Base-by-base conservation (phyloP, 495 filamentous ascomycete species). In the Aspergillus wentii region DNA sequence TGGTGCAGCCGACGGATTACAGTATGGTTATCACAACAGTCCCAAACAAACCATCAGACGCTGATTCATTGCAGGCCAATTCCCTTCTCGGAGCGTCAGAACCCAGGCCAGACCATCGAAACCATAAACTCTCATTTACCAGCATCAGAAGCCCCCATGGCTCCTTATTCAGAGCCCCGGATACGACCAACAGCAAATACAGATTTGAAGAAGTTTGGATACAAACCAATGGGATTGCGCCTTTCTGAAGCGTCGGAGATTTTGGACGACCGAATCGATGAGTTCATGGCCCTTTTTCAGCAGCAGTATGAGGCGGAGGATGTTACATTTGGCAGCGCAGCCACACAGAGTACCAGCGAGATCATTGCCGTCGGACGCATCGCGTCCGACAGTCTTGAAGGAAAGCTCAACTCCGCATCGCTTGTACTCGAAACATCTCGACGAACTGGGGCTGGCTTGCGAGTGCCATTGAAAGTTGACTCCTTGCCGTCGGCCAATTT, bases 151-250 rank as follows among this genome's bases (percentile, higher is more conserved):
- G 68, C 80, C 1, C 86, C 85, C 1, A 75, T 83, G 30, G 82
- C 78, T 15, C 86, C 87, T 1, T 81, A 76, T 43, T 45, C 75
- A 3, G 86, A 92, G 53, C 50, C 87, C 3, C 84, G 92, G 10
- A 81, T 96, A 59, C 85, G 80, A 52, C 74, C 92, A 4, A 86
- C 77, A 2, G 82, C 85, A 11, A 85, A 86, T 44, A 86, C 83
- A 3, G 92, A 98, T 49, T 68, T 85, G 35, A 88, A 86, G 53
- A 96, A 94, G 52, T 84, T 95, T 35, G 79, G 77, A 7, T 98
- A 95, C 59, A 88, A 88, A 48, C 82, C 88, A 0, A 83, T 96
- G 66, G 85, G 87, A 19, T 94, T 95, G 88, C 94, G 92, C 46
- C 73, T 90, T 9, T 87, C 87, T 4, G 90, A 95, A 50, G 80